A percentile compares a stretch with the other conserved stretches of the same genome.
phyloP scores from a whole-genome alignment of 1,284 basidiomycete genomes.

The Rhizoctonia solani region DNA sequence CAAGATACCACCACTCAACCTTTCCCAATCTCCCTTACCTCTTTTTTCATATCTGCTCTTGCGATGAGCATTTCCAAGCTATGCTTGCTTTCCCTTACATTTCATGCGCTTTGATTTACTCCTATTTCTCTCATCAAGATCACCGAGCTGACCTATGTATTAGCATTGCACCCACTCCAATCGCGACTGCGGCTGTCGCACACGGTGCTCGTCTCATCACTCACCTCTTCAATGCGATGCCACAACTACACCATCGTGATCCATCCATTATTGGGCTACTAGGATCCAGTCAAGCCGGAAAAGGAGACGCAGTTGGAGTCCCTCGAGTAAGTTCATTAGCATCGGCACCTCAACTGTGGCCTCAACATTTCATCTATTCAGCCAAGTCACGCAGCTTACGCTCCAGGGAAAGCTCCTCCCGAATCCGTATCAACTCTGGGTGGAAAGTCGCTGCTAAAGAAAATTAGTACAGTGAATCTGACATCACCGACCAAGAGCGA shows the following conservation, averaged over 20 bases:
- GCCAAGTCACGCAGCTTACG: neutral
- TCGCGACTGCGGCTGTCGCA: constrained; percentile 67
- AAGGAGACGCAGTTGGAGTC: constrained; percentile 2
- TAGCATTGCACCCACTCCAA: constrained; percentile 66
- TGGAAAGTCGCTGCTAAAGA: constrained; percentile 16
- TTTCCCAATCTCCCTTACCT: neutral
- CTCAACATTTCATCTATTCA: neutral
- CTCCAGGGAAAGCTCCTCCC: constrained; percentile 4
- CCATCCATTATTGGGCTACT: constrained; percentile 86
- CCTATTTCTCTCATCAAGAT: neutral
- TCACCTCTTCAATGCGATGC: constrained; percentile 93
- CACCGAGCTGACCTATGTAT: neutral
- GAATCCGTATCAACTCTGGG: neutral
- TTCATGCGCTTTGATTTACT: neutral
- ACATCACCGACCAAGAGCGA: constrained; percentile 40
- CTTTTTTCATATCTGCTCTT: neutral
- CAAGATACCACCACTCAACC: too few species aligned
- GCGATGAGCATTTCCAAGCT: neutral
- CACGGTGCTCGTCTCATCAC: constrained; percentile 82
- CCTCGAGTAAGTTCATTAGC: neutral
- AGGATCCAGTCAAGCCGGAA: constrained; percentile 48
- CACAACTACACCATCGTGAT: constrained; percentile 80
- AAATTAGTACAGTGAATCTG: constrained; percentile 38
- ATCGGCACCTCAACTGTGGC: neutral
- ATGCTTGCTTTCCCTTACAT: too few species aligned